Percentiles rank a stretch among this genome's conserved stretches.
Evolutionary conservation across 257 asterid genomes (phyloP).

Genomic region (Solanum pinnatisectum): DNA sequence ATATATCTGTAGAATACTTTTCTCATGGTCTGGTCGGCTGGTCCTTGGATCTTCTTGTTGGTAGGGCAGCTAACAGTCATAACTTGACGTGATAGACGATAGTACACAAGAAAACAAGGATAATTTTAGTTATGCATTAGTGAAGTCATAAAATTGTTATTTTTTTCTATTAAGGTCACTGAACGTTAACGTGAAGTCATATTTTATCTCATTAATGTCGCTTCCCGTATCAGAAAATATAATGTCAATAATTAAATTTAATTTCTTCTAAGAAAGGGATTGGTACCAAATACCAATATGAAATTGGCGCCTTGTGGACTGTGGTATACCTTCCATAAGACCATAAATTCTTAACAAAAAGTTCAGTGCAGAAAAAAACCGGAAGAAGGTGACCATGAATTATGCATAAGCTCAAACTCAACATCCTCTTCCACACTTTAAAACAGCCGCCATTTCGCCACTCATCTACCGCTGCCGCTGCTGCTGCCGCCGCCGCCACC

Average conservation of each 20-base stretch:
- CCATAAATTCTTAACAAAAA: not conserved
- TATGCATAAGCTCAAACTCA: conserved; percentile 39
- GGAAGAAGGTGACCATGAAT: conserved; percentile 9
- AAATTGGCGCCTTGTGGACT: not conserved
- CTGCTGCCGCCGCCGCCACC: conserved; percentile 4
- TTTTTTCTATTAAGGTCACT: not conserved
- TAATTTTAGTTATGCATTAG: not conserved
- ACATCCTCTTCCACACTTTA: conserved; percentile 13
- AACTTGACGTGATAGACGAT: not conserved
- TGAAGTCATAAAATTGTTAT: too few relatives aligned
- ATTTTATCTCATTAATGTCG: not conserved
- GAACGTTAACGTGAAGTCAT: not conserved
- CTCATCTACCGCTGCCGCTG: conserved; percentile 1
- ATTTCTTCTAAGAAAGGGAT: not conserved
- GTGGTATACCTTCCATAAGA: not conserved
- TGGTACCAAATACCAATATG: not conserved
- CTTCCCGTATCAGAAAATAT: too few relatives aligned
- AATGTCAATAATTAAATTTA: not conserved
- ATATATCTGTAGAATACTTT: not conserved
- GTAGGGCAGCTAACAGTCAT: not conserved
- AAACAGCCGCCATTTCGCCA: conserved; percentile 12
- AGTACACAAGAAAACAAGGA: not conserved
- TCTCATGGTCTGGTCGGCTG: not conserved
- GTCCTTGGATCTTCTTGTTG: not conserved
- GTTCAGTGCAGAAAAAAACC: not conserved